These are phyloP conservation scores for Acaromyces ingoldii DNA, from an alignment of 1,284 basidiomycete species.

Conservation along the genomic window DNA sequence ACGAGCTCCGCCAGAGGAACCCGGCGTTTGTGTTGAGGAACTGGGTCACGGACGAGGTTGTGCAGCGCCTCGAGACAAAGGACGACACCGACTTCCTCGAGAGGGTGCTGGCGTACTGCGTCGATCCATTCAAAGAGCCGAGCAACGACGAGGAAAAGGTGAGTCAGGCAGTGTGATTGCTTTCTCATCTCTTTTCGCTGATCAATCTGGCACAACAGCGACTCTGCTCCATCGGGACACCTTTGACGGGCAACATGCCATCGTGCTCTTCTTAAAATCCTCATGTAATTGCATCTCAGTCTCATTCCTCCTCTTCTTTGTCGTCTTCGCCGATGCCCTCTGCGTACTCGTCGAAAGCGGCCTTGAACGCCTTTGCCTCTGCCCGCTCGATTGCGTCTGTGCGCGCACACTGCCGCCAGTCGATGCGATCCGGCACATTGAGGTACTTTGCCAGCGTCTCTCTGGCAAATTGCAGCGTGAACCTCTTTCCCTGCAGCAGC, in stretches of 20 bases:
- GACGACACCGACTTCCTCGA: slow-evolving; percentile 40
- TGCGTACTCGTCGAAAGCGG: slow-evolving; percentile 9
- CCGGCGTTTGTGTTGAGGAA: slow-evolving; percentile 46
- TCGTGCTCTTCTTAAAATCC: slow-evolving; percentile 43
- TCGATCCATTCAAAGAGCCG: slow-evolving; percentile 36
- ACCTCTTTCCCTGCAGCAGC: slow-evolving; percentile 7
- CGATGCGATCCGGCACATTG: slow-evolving; percentile 26
- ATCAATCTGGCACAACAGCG: slow-evolving; percentile 57
- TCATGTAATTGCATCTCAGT: no score
- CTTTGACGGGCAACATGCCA: slow-evolving; percentile 30
- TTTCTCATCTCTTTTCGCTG: slow-evolving; percentile 59
- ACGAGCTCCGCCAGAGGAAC: slow-evolving; percentile 28
- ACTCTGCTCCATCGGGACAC: slow-evolving; percentile 29
- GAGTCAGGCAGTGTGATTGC: slow-evolving; percentile 41
- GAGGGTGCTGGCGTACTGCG: slow-evolving; percentile 36
- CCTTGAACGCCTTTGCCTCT: slow-evolving; percentile 21
- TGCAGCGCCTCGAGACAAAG: slow-evolving; percentile 28
- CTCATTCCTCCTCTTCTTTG: slow-evolving; percentile 6
- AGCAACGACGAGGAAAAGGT: slow-evolving; percentile 10
- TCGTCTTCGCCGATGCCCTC: slow-evolving; percentile 7
- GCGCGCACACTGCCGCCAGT: slow-evolving; percentile 34
- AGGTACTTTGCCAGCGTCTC: slow-evolving; percentile 27
- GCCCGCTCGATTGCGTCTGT: slow-evolving; percentile 14
- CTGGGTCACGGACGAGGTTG: slow-evolving; percentile 46
- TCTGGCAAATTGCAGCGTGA: slow-evolving; percentile 21